phyloP scores from a whole-genome alignment of 177 flowering plant genomes.

The Vitis hybrid region DNA sequence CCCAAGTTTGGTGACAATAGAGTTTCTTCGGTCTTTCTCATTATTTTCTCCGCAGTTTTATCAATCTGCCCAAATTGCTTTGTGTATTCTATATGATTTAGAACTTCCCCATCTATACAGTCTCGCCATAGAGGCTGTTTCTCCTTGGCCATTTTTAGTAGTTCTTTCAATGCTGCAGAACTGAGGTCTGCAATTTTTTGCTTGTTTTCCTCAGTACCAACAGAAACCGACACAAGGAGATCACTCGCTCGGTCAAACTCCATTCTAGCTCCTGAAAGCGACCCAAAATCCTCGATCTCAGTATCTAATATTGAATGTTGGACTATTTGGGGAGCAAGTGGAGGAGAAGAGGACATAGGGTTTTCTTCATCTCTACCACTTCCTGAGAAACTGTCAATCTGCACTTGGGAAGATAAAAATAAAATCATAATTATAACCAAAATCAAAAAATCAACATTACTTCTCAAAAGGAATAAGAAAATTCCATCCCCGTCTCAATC shows the following conservation, averaged over 20 bases:
- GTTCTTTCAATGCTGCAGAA: constrained; percentile 33
- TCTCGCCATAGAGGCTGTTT: constrained; percentile 35
- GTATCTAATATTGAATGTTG: background rate
- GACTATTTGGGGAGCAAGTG: background rate
- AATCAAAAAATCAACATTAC: too few species aligned
- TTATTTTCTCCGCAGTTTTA: constrained; percentile 20
- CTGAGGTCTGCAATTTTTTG: constrained; percentile 26
- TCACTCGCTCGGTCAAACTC: constrained; percentile 25
- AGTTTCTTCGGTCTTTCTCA: constrained; percentile 19
- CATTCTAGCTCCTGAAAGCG: constrained; percentile 1
- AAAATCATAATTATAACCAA: background rate
- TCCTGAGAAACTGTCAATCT: background rate
- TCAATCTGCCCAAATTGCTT: constrained; percentile 18
- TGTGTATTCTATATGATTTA: constrained; percentile 24
- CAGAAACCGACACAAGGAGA: constrained; percentile 32
- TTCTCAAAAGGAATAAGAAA: too few species aligned
- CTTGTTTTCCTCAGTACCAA: constrained; percentile 18
- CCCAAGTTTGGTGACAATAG: constrained; percentile 1
- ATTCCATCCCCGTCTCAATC: too few species aligned
- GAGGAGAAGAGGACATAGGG: background rate
- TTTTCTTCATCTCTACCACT: background rate
- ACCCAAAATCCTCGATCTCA: background rate
- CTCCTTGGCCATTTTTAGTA: constrained; percentile 14
- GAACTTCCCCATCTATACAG: background rate
- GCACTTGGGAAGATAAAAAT: background rate